phyloP scores from a whole-genome alignment of 179 eudicot species.

The Heliamphora pulchella region DNA sequence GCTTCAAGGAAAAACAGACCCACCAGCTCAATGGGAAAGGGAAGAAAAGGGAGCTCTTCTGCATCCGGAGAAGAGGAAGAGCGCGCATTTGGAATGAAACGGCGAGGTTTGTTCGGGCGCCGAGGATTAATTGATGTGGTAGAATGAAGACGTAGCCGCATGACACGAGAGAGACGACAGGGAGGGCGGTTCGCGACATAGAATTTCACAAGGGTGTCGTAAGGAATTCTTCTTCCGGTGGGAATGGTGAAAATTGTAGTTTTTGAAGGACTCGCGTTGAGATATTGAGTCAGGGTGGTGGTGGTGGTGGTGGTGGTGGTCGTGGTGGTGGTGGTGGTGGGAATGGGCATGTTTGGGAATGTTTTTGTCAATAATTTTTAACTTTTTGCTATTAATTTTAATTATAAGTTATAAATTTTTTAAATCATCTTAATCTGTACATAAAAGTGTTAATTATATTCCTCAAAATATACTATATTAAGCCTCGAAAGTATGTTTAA shows the following conservation, averaged over 20 bases:
- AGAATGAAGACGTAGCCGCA: background rate
- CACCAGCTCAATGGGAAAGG: constrained; percentile 31
- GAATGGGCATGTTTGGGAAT: too few relatives aligned
- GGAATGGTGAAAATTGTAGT: background rate
- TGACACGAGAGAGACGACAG: background rate
- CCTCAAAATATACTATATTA: too few relatives aligned
- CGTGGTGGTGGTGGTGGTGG: background rate
- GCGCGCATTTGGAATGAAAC: constrained; percentile 18
- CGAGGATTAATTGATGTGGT: background rate
- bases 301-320: background rate
- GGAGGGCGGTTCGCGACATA: background rate
- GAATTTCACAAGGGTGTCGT: background rate
- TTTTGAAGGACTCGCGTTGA: background rate
- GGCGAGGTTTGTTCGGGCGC: constrained; percentile 12
- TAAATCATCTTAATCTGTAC: too few relatives aligned
- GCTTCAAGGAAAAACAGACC: background rate
- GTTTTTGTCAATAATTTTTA: too few relatives aligned
- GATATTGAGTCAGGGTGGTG: background rate
- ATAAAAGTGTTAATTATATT: too few relatives aligned
- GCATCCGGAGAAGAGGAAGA: constrained; percentile 11
- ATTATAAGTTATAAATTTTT: too few relatives aligned
- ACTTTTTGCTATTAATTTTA: too few relatives aligned
- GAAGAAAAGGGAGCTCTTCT: constrained; percentile 35
- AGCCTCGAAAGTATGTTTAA: too few relatives aligned
- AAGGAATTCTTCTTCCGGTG: background rate